Percentiles rank a stretch among this genome's conserved stretches.
Conservation (phyloP, 2,329 filamentous ascomycete species). For the Aspergillus eucalypticola region DNA sequence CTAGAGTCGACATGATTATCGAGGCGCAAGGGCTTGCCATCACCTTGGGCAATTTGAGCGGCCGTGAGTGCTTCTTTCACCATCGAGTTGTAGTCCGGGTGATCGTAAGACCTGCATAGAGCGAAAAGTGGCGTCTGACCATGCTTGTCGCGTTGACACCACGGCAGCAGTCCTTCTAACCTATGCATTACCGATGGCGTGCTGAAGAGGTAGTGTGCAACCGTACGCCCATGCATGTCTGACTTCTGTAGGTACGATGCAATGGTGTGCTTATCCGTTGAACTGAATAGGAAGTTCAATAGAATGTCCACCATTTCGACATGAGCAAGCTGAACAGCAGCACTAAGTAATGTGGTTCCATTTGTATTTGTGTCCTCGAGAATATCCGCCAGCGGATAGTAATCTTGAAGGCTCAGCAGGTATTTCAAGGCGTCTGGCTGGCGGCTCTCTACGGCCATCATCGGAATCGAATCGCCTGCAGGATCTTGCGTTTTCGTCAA, state of each 20-base stretch:
- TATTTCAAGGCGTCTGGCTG: slow-evolving; percentile 75
- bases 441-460: slow-evolving; percentile 79
- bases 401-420: slow-evolving; percentile 72
- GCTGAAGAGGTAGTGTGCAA: slow-evolving; percentile 96
- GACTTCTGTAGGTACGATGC: slow-evolving; percentile 70
- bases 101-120: slow-evolving; percentile 91
- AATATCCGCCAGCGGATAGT: slow-evolving; percentile 70
- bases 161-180: slow-evolving; percentile 78
- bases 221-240: slow-evolving; percentile 82
- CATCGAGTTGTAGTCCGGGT: slow-evolving; percentile 83
- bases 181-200: slow-evolving; percentile 75
- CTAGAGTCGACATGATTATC: slow-evolving; percentile 92
- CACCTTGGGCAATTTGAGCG: slow-evolving; percentile 72
- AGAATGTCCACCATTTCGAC: slow-evolving; percentile 72
- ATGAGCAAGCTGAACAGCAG: slow-evolving; percentile 83
- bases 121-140: slow-evolving; percentile 98
- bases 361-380: slow-evolving; percentile 86
- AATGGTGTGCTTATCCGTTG: slow-evolving; percentile 58
- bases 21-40: slow-evolving; percentile 77
- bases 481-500: slow-evolving; percentile 58
- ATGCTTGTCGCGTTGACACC: slow-evolving; percentile 90
- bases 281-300: slow-evolving; percentile 67
- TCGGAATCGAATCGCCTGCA: slow-evolving; percentile 78
- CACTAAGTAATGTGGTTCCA: slow-evolving; percentile 83
- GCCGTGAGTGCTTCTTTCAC: slow-evolving; percentile 76